Percentiles rank a stretch among this genome's conserved stretches.
phyloP scores from a whole-genome alignment of 23 red algal genomes.

The Gracilaria caudata region DNA sequence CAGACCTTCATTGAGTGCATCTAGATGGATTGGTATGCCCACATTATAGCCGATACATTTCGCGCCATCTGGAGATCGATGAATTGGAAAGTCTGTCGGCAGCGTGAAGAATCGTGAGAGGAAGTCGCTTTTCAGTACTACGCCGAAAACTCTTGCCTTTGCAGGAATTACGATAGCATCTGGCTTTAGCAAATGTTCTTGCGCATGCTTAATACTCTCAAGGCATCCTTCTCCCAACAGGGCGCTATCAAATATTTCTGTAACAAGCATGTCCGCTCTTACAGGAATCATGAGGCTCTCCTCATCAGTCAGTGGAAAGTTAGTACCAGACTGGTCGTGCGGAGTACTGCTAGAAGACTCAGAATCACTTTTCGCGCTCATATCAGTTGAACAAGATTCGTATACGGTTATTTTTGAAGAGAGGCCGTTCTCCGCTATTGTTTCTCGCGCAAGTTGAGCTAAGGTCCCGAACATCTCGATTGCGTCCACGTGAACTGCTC shows the following conservation, averaged over 20 bases:
- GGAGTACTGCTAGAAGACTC: neutral
- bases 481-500: constrained; percentile 67
- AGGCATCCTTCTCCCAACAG: constrained; percentile 57
- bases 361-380: constrained; percentile 7
- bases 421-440: constrained; percentile 46
- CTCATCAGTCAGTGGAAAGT: neutral
- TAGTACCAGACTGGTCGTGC: neutral
- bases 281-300: constrained; percentile 2
- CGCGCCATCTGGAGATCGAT: constrained; percentile 24
- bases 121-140: constrained; percentile 26
- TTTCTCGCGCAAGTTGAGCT: constrained; percentile 35
- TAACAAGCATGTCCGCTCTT: constrained; percentile 52
- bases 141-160: constrained; percentile 34
- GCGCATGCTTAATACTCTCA: constrained; percentile 42
- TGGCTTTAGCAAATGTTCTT: constrained; percentile 2
- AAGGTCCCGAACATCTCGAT: constrained; percentile 69
- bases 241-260: constrained; percentile 70
- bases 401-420: constrained; percentile 41
- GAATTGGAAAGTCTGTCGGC: constrained; percentile 35
- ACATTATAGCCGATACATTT: constrained; percentile 18
- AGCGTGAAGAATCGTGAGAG: constrained; percentile 43
- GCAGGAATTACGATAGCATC: constrained; percentile 44
- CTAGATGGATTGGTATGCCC: constrained; percentile 48
- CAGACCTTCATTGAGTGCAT: constrained; percentile 22
- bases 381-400: constrained; percentile 35